A percentile compares a stretch with the other conserved stretches of the same genome.
These are phyloP conservation scores for Cladophialophora exuberans DNA, from an alignment of 2,329 filamentous ascomycete genomes.

Conservation along the genomic window DNA sequence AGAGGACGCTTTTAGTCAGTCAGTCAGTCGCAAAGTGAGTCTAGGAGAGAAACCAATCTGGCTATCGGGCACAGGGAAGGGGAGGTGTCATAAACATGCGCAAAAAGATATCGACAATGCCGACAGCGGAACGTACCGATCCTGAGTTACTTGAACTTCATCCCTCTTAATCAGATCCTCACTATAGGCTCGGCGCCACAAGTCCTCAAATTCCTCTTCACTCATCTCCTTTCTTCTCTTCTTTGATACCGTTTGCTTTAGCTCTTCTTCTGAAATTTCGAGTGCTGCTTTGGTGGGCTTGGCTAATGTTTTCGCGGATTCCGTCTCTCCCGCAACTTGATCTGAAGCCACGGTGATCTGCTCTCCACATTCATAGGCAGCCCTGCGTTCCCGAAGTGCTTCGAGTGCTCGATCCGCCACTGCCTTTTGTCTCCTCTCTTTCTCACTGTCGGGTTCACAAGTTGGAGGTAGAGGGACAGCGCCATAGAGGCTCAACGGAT, in stretches of 20 bases:
- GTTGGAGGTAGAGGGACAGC: conserved; percentile 83
- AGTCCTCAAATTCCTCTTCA: conserved; percentile 86
- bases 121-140: conserved; percentile 59
- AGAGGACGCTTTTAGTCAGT: conserved; percentile 32
- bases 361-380: conserved; percentile 88
- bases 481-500: conserved; percentile 81
- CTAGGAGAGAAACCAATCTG: conserved; percentile 25
- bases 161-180: conserved; percentile 59
- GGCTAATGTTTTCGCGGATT: conserved; percentile 56
- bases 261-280: conserved; percentile 69
- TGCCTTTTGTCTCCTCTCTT: conserved; percentile 80
- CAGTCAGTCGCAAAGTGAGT: conserved; percentile 30
- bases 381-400: conserved; percentile 79
- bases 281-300: conserved; percentile 34
- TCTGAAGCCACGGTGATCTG: conserved; percentile 46
- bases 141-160: conserved; percentile 59
- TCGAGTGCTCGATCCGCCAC: conserved; percentile 89
- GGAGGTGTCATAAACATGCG: no score
- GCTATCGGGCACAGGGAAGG: no score
- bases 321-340: conserved; percentile 2
- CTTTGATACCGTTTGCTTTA: conserved; percentile 75
- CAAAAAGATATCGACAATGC: conserved; percentile 5
- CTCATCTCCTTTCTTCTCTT: conserved; percentile 82
- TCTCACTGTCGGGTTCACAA: conserved; percentile 93
- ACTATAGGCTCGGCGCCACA: conserved; percentile 60